Percentiles rank a stretch among this genome's conserved stretches.
phyloP scores from a whole-genome alignment of 1,284 basidiomycete species.

The Thelephora terrestris region DNA sequence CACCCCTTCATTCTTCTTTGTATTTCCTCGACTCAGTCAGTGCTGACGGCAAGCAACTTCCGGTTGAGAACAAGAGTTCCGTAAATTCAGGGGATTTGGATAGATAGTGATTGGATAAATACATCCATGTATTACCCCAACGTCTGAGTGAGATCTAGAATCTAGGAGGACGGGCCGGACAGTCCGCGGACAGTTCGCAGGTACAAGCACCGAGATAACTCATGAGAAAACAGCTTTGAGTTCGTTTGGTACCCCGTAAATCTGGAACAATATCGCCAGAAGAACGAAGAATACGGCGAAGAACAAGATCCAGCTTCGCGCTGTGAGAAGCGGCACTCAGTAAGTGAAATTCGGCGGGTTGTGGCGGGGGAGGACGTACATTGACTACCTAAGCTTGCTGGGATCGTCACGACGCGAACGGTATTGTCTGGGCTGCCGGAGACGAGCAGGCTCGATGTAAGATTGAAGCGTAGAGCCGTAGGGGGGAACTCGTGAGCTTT shows the following conservation, averaged over 20 bases:
- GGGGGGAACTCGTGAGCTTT: constrained; percentile 94
- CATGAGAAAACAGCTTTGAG: no score
- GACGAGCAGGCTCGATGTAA: constrained; percentile 72
- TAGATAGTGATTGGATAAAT: no score
- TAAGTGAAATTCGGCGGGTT: neutral
- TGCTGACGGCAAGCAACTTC: neutral
- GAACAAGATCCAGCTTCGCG: neutral
- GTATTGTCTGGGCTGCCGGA: constrained; percentile 91
- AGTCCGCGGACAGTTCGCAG: no score
- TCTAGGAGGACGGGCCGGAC: no score
- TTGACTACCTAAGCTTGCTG: constrained; percentile 39
- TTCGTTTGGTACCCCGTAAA: no score
- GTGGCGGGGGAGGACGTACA: constrained; percentile 32
- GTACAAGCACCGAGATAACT: no score
- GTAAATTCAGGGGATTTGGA: no score
- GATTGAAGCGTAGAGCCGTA: constrained; percentile 84
- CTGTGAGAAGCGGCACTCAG: neutral
- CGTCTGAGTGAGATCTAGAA: no score
- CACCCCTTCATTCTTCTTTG: neutral
- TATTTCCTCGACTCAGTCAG: neutral
- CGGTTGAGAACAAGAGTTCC: neutral
- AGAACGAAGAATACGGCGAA: neutral
- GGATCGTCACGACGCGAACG: constrained; percentile 74
- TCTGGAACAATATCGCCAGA: constrained; percentile 1
- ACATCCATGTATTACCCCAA: no score